Conservation (phyloP, 2,329 filamentous ascomycete species). For the Aspergillus latus region DNA sequence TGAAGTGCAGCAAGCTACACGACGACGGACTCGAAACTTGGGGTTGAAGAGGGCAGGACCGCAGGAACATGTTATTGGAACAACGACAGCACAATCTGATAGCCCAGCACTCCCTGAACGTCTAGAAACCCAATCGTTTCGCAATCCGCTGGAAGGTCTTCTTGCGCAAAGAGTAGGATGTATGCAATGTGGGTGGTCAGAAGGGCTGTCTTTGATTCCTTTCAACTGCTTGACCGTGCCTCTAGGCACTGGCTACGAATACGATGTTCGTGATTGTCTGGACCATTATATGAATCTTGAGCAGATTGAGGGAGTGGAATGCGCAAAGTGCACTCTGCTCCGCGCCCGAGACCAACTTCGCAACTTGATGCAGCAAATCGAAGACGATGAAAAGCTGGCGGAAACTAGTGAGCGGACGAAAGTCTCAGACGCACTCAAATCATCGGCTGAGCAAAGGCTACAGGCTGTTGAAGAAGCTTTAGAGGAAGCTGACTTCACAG, state of each 20-base stretch:
- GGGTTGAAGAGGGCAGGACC: slow-evolving; percentile 41
- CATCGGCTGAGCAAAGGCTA: slow-evolving; percentile 55
- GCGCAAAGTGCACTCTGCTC: slow-evolving; percentile 82
- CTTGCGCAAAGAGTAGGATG: slow-evolving; percentile 88
- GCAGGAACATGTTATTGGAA: slow-evolving; percentile 34
- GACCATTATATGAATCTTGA: slow-evolving; percentile 84
- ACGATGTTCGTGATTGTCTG: slow-evolving; percentile 74
- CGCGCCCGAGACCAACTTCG: slow-evolving; percentile 55
- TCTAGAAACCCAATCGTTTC: slow-evolving; percentile 36
- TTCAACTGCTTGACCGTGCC: slow-evolving; percentile 93
- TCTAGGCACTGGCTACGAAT: slow-evolving; percentile 64
- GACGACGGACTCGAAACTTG: slow-evolving; percentile 45
- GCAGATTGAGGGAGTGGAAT: slow-evolving; percentile 84
- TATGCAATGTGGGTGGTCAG: slow-evolving; percentile 78
- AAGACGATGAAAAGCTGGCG: slow-evolving; percentile 38
- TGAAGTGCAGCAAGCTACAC: slow-evolving; percentile 61
- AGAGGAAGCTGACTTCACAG: slow-evolving; percentile 76
- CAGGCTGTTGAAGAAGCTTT: slow-evolving; percentile 68
- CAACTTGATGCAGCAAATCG: slow-evolving; percentile 42
- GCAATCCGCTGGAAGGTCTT: slow-evolving; percentile 83
- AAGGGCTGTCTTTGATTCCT: slow-evolving; percentile 83
- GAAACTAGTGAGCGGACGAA: slow-evolving; percentile 26
- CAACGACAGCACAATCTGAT: slow-evolving; percentile 18
- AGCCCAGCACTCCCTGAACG: slow-evolving; percentile 16
- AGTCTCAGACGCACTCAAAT: slow-evolving; percentile 39